Evolutionary conservation across 2,329 filamentous ascomycete species (phyloP).

Genomic region (Monosporascus sp.): DNA sequence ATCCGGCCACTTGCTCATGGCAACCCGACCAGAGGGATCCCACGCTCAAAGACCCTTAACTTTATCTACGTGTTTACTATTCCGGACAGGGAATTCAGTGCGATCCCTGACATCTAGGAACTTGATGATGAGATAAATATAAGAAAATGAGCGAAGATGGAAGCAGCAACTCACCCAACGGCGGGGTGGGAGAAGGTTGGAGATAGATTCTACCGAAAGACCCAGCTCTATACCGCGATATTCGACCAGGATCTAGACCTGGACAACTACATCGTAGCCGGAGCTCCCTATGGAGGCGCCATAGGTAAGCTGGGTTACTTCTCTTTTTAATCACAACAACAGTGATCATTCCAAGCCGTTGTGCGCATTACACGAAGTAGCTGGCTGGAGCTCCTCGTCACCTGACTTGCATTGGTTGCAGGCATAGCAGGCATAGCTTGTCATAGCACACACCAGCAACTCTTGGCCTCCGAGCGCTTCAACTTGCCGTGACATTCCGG

Average conservation of each 20-base stretch:
- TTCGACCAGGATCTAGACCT: conserved; percentile 93
- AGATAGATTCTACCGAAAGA: conserved; percentile 92
- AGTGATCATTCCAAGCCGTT: no score
- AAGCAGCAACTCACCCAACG: conserved; percentile 57
- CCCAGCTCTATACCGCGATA: conserved; percentile 85
- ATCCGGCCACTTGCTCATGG: neutral
- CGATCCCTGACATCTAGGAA: no score
- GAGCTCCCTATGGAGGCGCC: conserved; percentile 89
- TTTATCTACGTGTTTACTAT: neutral
- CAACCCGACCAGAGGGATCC: neutral
- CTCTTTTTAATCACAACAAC: conserved; percentile 5
- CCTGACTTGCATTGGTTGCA: neutral
- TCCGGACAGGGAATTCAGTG: neutral
- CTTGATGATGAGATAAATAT: conserved; percentile 22
- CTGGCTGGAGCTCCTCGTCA: no score
- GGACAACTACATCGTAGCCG: conserved; percentile 87
- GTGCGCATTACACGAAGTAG: no score
- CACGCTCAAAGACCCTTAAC: no score
- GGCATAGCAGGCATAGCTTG: no score
- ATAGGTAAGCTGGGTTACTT: conserved; percentile 59
- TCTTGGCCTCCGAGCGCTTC: neutral
- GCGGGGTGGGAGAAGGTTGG: conserved; percentile 93
- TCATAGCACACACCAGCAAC: no score
- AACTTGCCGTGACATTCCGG: no score
- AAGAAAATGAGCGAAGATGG: conserved; percentile 39